Conservation (phyloP, 2,329 filamentous ascomycete species). For the Byssochlamys sp. region DNA sequence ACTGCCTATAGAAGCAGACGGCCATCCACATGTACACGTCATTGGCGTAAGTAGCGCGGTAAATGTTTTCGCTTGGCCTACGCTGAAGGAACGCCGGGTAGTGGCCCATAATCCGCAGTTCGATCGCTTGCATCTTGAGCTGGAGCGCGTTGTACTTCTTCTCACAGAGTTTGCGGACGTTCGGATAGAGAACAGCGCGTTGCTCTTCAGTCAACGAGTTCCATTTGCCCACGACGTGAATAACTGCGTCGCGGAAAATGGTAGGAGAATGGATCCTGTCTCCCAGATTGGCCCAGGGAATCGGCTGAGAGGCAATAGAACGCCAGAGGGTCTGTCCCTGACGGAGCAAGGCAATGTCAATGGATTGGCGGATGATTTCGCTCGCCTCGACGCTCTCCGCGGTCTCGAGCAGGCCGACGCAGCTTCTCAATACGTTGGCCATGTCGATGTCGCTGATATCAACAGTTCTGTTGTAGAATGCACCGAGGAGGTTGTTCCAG, state of each 20-base stretch:
- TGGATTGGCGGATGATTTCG: constrained; percentile 32
- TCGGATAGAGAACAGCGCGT: constrained; percentile 10
- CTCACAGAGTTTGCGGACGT: constrained; percentile 14
- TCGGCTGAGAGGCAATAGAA: constrained; percentile 34
- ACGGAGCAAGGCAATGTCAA: constrained; percentile 41
- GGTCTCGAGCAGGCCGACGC: constrained; percentile 34
- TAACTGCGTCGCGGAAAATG: constrained; percentile 24
- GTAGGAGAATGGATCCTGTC: constrained; percentile 37
- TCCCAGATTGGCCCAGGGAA: constrained; percentile 39
- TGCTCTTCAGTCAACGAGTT: constrained; percentile 11
- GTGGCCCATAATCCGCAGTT: constrained; percentile 19
- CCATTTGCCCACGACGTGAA: constrained; percentile 25
- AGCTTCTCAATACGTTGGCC: constrained; percentile 29
- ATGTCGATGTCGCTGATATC: constrained; percentile 33
- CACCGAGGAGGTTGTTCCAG: constrained; percentile 38
- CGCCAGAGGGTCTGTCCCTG: constrained; percentile 39
- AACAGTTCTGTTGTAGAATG: constrained; percentile 38
- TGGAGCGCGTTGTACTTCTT: constrained; percentile 16
- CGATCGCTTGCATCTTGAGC: constrained; percentile 16
- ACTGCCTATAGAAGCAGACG: constrained; percentile 39
- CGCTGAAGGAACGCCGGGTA: constrained; percentile 32
- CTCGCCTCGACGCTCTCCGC: constrained; percentile 40
- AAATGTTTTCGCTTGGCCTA: constrained; percentile 20
- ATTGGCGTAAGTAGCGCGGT: constrained; percentile 36
- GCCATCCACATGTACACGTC: constrained; percentile 46